A percentile compares a stretch with the other conserved stretches of the same genome.
Conservation (phyloP, 768 basidiomycete species). For the Rhodosporidiobolus odoratus region DNA sequence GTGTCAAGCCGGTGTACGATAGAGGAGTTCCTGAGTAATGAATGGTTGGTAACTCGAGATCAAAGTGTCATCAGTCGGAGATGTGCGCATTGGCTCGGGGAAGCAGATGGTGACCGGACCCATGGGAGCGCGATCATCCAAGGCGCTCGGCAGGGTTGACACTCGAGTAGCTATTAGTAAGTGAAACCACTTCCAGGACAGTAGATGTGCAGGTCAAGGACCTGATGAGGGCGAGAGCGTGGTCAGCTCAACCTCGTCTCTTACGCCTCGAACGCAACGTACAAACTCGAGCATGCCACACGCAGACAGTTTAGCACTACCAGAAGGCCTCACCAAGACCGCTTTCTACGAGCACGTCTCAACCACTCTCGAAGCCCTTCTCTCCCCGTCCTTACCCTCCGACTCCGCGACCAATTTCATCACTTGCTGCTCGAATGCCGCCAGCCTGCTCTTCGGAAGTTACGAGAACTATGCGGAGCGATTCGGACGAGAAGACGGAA, state of each 20-base stretch:
- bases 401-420: constrained; percentile 52
- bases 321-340: constrained; percentile 51
- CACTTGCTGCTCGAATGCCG: constrained; percentile 78
- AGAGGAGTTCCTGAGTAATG: no score
- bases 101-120: no score
- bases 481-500: constrained; percentile 43
- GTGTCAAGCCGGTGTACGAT: no score
- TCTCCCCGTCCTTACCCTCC: constrained; percentile 2
- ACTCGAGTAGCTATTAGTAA: no score
- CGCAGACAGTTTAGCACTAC: constrained; percentile 24
- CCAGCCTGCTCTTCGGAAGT: constrained; percentile 72
- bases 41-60: no score
- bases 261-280: not conserved
- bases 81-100: no score
- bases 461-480: constrained; percentile 66
- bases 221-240: not conserved
- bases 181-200: no score
- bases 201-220: no score
- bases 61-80: no score
- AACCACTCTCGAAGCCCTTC: constrained; percentile 58
- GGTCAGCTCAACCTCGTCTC: no score
- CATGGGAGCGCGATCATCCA: no score
- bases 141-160: no score
- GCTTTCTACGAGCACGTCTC: constrained; percentile 77
- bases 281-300: constrained; percentile 14